Evolutionary conservation across 2,329 filamentous ascomycete species (phyloP), one percentile per base, ranked within the genome.

Genomic region (Dothistroma pini): DNA sequence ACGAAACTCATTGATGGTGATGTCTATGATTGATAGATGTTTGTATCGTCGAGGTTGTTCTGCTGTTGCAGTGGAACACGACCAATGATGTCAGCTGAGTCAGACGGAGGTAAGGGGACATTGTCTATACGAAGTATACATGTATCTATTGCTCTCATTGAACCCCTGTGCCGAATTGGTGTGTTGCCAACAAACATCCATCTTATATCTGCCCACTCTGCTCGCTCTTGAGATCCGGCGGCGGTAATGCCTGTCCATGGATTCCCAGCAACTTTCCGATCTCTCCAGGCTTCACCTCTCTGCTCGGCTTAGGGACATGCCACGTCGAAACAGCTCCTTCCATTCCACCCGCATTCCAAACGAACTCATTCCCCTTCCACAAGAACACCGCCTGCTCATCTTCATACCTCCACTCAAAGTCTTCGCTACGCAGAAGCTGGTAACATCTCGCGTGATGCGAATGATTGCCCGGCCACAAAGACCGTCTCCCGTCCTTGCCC

Each of bases 1-100:
- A 64, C 31, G 56, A 68, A 56, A 54, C 59, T 68, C 68, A 69
- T 69, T 60, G 57, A 59, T 35, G 55, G 5, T 35, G 31, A 31
- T 25, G 48, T 5, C 9, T 38, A 44, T 44, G 14, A 9, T 44
- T 19, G 14, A 44, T 44, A n/a, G 14, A n/a, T 19, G 41, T 19
- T 44, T 44, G 14, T 14, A 4, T 44, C 14, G 14, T n/a, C 4
- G n/a, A 7, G n/a, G 41, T 19, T 29, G 41, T 44, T 44, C 41
- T 44, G 41, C n/a, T 44, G 41, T 44, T n/a, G 41, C 41, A 44
- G n/a, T 44, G 41, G 41, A n/a, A 44, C 4, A 19, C 25, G 16
- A 19, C 14, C 41, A 44, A 44, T 44, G 14, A 44, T 19, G 41
- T 44, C 41, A 44, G 41, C n/a, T 9, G 41, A 19, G n/a, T 14